phyloP scores from a whole-genome alignment of 768 basidiomycete species.

The Kwoniella dejecticola region DNA sequence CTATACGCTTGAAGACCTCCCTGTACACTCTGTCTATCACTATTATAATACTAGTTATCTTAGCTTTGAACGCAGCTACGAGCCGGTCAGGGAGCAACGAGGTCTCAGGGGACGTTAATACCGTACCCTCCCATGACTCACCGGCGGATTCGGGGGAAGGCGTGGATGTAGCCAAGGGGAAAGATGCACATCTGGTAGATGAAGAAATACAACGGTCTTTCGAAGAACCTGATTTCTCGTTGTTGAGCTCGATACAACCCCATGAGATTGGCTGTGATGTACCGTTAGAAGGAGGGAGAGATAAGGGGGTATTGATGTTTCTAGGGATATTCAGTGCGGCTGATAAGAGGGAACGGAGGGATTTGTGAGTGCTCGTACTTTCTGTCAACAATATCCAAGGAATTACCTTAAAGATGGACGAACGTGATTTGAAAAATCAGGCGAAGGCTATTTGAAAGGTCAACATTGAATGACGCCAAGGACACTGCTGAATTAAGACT shows the following conservation, averaged over 20 bases:
- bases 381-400: neutral
- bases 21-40: conserved; percentile 35
- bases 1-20: conserved; percentile 42
- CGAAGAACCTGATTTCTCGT: conserved; percentile 56
- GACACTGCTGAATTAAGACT: neutral
- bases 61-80: conserved; percentile 42
- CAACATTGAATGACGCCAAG: too few species aligned
- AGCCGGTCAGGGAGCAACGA: conserved; percentile 2
- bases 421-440: too few species aligned
- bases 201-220: conserved; percentile 53
- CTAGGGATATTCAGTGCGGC: conserved; percentile 54
- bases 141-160: conserved; percentile 48
- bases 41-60: conserved; percentile 40
- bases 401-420: neutral
- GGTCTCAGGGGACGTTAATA: conserved; percentile 22
- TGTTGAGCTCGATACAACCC: conserved; percentile 52
- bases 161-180: conserved; percentile 39
- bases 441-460: too few species aligned
- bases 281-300: conserved; percentile 30
- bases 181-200: conserved; percentile 44
- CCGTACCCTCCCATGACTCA: conserved; percentile 30
- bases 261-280: conserved; percentile 54
- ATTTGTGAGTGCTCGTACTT: conserved; percentile 42
- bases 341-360: conserved; percentile 48
- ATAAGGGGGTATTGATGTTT: conserved; percentile 51